phyloP scores from a whole-genome alignment of 225 moss, liverwort and hornwort genomes.

The Lunularia cruciata region DNA sequence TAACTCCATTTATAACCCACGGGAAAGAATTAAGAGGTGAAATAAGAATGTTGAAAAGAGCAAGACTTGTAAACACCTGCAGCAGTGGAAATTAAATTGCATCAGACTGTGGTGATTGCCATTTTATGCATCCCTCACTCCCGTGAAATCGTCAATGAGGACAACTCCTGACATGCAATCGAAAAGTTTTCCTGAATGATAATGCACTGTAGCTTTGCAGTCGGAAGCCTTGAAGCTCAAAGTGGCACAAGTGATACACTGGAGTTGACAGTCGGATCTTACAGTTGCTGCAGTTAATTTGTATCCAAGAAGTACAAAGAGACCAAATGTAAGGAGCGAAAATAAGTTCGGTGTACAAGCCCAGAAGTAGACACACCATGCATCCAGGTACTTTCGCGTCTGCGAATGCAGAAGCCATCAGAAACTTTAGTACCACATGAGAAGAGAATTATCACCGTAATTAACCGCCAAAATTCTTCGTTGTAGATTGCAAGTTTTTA shows the following conservation, averaged over 20 bases:
- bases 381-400: slow-evolving; percentile 85
- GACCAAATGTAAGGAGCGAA: slow-evolving; percentile 86
- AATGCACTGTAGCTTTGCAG: too few relatives aligned
- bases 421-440: not conserved
- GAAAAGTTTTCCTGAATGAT: too few relatives aligned
- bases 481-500: not conserved
- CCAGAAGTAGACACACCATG: slow-evolving; percentile 95
- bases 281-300: slow-evolving; percentile 88
- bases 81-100: not conserved
- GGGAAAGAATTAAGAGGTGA: slow-evolving; percentile 77
- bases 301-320: slow-evolving; percentile 73
- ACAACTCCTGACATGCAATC: too few relatives aligned
- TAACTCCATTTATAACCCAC: slow-evolving; percentile 86
- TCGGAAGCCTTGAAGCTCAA: not conserved
- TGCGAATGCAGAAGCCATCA: slow-evolving; percentile 31
- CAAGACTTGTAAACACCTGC: slow-evolving; percentile 93
- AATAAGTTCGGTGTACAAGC: slow-evolving; percentile 84
- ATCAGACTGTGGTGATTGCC: too few relatives aligned
- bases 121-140: too few relatives aligned
- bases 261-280: too few relatives aligned
- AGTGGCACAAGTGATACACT: not conserved
- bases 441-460: not conserved
- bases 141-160: too few relatives aligned
- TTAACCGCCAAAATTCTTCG: too few relatives aligned
- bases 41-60: slow-evolving; percentile 89